Evolutionary conservation across 768 basidiomycete species (phyloP), one percentile per base, ranked within the genome.

Genomic region (Collybia sordida): DNA sequence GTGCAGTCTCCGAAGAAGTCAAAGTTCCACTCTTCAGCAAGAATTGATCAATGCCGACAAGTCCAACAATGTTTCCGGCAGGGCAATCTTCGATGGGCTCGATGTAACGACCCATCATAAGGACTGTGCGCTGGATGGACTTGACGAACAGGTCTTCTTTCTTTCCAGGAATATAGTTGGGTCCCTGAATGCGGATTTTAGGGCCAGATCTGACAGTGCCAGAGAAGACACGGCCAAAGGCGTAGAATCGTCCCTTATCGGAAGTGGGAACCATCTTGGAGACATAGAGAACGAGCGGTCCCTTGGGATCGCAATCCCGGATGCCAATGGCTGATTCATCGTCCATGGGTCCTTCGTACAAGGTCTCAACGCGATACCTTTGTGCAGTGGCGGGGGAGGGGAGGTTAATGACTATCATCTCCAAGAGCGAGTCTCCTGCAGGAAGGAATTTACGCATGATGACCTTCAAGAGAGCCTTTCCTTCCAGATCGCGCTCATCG

Each of bases 211-310:
- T 86, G 65, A 98, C 94, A 54, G 94, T 98, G 65, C 97, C 97
- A 56, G 97, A 91, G 83, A 99, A 99, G 77, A 99, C 88, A 82
- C 97, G 97, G 73, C 97, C 97, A 72, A 99, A 99, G 54, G 97
- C 97, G 73, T 98, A 98, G 90, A 98, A 99, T 53, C 97, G 94
- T 64, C 97, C 97, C 77, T 98, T 98, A 73, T 99, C 97, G 60
- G 97, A 97, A 36, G 97, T 98, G 55, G 97, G 97, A 63, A 98
- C 97, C 97, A 99, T 98, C 86, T 98, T 98, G 59, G 97, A 98
- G 75, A 99, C 80, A 74, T 99, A 99, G 56, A 96, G 83, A 66
- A 98, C 94, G 55, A 99, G 88, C 57, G 97, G 97, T 45, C 86
- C 97, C 39, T 86, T 88, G 69, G 97, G 89, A 74, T 98, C 92